Evolutionary conservation across 257 asterid species (phyloP).

Genomic region (Henckelia pumila): DNA sequence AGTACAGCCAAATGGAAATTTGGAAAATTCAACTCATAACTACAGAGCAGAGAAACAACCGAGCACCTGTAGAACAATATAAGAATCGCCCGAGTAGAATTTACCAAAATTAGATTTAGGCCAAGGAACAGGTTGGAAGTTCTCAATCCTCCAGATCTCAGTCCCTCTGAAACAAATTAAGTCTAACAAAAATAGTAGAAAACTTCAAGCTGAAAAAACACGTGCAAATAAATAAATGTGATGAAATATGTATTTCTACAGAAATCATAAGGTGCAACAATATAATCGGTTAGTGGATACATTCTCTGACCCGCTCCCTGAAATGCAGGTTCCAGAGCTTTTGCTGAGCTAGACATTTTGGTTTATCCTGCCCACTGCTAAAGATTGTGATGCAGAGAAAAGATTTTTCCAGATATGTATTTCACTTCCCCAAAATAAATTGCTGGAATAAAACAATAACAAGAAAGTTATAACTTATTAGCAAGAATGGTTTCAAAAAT

Average conservation of each 20-base stretch:
- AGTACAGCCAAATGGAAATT: not conserved
- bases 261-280: not conserved
- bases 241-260: conserved; percentile 3
- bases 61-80: conserved; percentile 81
- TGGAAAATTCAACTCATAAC: conserved; percentile 2
- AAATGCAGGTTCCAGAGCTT: conserved; percentile 89
- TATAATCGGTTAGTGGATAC: conserved; percentile 50
- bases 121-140: conserved; percentile 85
- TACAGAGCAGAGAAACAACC: conserved; percentile 12
- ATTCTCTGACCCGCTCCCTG: conserved; percentile 86
- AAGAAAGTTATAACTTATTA: conserved; percentile 6
- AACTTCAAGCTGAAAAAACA: conserved; percentile 1
- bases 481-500: not conserved
- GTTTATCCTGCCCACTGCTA: conserved; percentile 24
- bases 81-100: conserved; percentile 93
- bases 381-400: conserved; percentile 24
- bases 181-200: conserved; percentile 32
- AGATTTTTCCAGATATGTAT: conserved; percentile 27
- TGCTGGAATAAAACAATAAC: conserved; percentile 26
- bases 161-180: conserved; percentile 65
- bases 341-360: conserved; percentile 62
- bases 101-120: conserved; percentile 85
- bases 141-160: conserved; percentile 97
- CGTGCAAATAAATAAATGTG: not conserved
- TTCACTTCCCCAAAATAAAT: conserved; percentile 24